Conservation (phyloP, 2,329 filamentous ascomycete genomes). For the Botrytis medusae region DNA sequence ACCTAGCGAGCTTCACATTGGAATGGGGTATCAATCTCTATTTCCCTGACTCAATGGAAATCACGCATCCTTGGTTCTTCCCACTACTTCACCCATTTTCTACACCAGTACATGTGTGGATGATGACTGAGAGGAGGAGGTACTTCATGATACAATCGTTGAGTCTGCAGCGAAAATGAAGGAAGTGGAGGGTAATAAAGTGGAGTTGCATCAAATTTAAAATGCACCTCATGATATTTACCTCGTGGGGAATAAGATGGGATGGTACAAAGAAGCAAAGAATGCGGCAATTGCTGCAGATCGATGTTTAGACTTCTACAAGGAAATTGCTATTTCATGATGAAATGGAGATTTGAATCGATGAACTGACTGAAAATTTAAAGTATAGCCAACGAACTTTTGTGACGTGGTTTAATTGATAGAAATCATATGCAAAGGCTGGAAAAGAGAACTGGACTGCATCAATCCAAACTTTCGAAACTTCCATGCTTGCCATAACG, state of each 20-base stretch:
- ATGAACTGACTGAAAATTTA: not conserved
- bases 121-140: constrained; percentile 44
- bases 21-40: constrained; percentile 46
- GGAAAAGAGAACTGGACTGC: not conserved
- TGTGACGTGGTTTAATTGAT: not conserved
- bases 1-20: constrained; percentile 41
- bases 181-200: constrained; percentile 42
- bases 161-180: constrained; percentile 43
- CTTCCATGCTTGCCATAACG: not conserved
- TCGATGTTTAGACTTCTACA: not conserved
- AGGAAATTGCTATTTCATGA: not conserved
- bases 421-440: not conserved
- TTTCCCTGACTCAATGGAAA: constrained; percentile 30
- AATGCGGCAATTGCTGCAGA: constrained; percentile 24
- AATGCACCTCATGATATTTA: constrained; percentile 49
- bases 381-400: not conserved
- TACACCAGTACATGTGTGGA: constrained; percentile 43
- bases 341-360: not conserved
- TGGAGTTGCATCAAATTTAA: constrained; percentile 45
- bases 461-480: not conserved
- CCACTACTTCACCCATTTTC: constrained; percentile 42
- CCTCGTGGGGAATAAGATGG: constrained; percentile 43
- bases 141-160: constrained; percentile 44
- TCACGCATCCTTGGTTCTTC: constrained; percentile 43
- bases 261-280: constrained; percentile 44